Evolutionary conservation across 2,329 filamentous ascomycete species (phyloP).

Genomic region (Alternaria dauci): DNA sequence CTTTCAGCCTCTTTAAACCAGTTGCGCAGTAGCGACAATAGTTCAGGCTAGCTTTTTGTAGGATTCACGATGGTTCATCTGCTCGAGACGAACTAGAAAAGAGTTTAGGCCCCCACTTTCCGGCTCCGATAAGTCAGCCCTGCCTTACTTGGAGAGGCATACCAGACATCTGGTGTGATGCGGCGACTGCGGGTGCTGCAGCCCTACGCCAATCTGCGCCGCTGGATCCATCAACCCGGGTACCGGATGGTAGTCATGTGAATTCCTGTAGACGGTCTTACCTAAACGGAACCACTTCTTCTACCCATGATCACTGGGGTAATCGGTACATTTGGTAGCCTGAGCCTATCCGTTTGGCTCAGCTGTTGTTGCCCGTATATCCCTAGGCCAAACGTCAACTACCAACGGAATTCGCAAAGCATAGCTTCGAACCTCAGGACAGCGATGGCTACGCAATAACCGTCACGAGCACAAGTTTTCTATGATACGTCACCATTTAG

Average conservation of each 20-base stretch:
- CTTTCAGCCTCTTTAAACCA: neutral
- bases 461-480: neutral
- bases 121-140: neutral
- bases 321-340: neutral
- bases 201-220: neutral
- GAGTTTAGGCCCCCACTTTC: neutral
- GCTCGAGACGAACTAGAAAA: neutral
- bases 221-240: neutral
- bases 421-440: neutral
- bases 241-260: neutral
- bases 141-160: slow-evolving; percentile 1
- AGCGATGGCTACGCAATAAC: neutral
- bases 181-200: neutral
- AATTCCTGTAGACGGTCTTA: neutral
- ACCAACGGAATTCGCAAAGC: neutral
- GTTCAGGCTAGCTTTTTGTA: neutral
- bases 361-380: neutral
- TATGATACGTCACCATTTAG: neutral
- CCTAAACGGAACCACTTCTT: neutral
- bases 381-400: neutral
- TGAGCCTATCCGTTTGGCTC: neutral
- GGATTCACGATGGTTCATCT: neutral
- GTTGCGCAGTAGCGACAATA: neutral
- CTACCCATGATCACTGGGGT: too few relatives aligned
- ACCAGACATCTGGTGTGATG: neutral